These are phyloP conservation scores for Linderina pennispora DNA, from an alignment of 192 early-diverging fungal species.

Conservation along the genomic window DNA sequence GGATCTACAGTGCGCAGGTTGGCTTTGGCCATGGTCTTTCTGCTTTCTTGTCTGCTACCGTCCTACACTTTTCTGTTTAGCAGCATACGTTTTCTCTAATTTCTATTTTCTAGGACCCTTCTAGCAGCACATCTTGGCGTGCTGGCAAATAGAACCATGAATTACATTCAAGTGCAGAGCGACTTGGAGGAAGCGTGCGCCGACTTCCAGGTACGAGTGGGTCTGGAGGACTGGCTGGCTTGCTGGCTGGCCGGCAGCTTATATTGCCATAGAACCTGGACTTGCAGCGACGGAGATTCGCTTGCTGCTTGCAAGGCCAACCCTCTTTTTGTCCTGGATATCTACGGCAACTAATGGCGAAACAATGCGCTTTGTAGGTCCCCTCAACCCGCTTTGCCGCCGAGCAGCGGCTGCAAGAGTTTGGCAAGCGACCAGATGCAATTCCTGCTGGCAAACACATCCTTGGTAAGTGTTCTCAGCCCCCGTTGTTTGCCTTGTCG, in stretches of 20 bases:
- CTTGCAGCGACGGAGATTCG: too few species aligned
- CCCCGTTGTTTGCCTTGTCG: too few species aligned
- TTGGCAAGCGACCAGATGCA: conserved; percentile 43
- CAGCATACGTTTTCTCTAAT: background rate
- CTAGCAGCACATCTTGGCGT: background rate
- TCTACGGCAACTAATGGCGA: too few species aligned
- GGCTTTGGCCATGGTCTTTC: too few species aligned
- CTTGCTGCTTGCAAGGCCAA: too few species aligned
- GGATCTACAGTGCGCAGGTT: too few species aligned
- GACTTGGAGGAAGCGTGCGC: conserved; percentile 43
- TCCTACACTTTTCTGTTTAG: too few species aligned
- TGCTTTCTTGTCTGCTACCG: too few species aligned
- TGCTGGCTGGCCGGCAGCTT: too few species aligned
- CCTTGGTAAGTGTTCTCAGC: conserved; percentile 31
- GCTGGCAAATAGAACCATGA: conserved; percentile 13
- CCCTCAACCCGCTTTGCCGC: conserved; percentile 30
- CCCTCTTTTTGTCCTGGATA: too few species aligned
- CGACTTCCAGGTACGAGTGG: conserved; percentile 32
- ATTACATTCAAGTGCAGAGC: conserved; percentile 18
- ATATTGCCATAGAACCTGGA: too few species aligned
- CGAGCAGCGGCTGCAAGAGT: conserved; percentile 22
- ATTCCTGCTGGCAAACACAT: conserved; percentile 32
- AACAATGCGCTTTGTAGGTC: conserved; percentile 21
- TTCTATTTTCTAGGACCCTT: background rate
- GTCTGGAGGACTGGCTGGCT: too few species aligned